Evolutionary conservation across 257 asterid species (phyloP).

Genomic region (Petunia axillaris): DNA sequence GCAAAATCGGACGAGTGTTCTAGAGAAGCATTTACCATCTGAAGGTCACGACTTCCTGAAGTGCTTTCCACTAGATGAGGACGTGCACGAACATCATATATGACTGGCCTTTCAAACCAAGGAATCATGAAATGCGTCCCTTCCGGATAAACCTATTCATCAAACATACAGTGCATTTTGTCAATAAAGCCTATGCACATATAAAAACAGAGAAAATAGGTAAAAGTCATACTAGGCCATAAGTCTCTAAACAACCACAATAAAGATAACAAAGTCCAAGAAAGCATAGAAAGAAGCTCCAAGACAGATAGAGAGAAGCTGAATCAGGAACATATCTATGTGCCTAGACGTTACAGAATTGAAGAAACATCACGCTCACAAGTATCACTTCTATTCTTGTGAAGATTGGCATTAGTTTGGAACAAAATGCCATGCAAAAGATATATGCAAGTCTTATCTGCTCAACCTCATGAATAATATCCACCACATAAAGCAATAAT

Average conservation of each 20-base stretch:
- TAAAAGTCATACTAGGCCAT: background rate
- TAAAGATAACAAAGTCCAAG: background rate
- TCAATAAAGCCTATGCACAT: background rate
- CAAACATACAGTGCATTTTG: slow-evolving; percentile 17
- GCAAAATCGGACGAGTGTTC: background rate
- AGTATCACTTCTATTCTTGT: background rate
- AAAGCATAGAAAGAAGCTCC: background rate
- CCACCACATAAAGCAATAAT: background rate
- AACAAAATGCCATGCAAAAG: background rate
- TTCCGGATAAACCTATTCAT: slow-evolving; percentile 80
- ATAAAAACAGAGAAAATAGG: background rate
- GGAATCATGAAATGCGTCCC: slow-evolving; percentile 91
- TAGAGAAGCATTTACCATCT: slow-evolving; percentile 59
- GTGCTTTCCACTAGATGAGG: slow-evolving; percentile 89
- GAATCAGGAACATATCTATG: background rate
- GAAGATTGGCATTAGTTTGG: background rate
- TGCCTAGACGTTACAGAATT: background rate
- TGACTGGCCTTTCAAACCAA: slow-evolving; percentile 87
- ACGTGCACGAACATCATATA: slow-evolving; percentile 92
- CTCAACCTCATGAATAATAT: background rate
- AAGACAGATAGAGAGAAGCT: background rate
- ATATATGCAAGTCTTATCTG: background rate
- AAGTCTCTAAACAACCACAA: background rate
- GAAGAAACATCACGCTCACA: background rate
- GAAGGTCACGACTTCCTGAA: slow-evolving; percentile 95